Percentiles rank a stretch among this genome's conserved stretches.
Conservation (phyloP, 2,329 filamentous ascomycete species). For the Alternaria ethzedia region DNA sequence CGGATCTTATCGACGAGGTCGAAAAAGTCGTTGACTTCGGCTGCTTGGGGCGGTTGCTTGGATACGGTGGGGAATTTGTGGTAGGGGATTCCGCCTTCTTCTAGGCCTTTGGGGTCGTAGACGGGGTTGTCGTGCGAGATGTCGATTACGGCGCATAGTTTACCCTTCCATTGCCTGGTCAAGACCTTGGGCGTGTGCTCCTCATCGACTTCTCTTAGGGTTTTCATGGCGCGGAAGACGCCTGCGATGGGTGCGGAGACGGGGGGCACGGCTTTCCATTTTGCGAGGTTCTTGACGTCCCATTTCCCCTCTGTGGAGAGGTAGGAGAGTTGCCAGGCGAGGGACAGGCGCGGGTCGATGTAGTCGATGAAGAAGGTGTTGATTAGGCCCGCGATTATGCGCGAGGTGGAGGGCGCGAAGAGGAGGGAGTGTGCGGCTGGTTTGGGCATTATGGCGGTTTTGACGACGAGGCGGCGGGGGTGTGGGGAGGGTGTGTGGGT, state of each 20-base stretch:
- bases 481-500: constrained; percentile 29
- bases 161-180: constrained; percentile 67
- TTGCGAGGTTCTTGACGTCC: constrained; percentile 95
- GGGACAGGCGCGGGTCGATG: constrained; percentile 77
- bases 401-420: constrained; percentile 77
- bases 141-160: constrained; percentile 81
- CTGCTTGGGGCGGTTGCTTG: constrained; percentile 77
- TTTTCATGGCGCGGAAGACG: constrained; percentile 90
- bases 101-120: constrained; percentile 71
- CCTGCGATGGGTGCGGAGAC: constrained; percentile 80
- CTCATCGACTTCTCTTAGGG: constrained; percentile 86
- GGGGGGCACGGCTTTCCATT: constrained; percentile 82
- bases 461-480: constrained; percentile 58
- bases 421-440: constrained; percentile 85
- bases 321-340: constrained; percentile 90
- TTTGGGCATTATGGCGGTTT: constrained; percentile 72
- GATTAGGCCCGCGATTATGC: constrained; percentile 79
- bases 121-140: constrained; percentile 91
- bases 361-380: constrained; percentile 79
- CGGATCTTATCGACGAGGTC: constrained; percentile 60
- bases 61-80: constrained; percentile 92
- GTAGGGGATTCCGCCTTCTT: constrained; percentile 54
- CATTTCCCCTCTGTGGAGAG: constrained; percentile 91
- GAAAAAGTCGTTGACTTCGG: constrained; percentile 67
- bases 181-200: constrained; percentile 79